Percentiles rank a stretch among this genome's conserved stretches.
Conservation (phyloP, 2,329 filamentous ascomycete species). For the Nothophaeocryptopus gaeumannii region DNA sequence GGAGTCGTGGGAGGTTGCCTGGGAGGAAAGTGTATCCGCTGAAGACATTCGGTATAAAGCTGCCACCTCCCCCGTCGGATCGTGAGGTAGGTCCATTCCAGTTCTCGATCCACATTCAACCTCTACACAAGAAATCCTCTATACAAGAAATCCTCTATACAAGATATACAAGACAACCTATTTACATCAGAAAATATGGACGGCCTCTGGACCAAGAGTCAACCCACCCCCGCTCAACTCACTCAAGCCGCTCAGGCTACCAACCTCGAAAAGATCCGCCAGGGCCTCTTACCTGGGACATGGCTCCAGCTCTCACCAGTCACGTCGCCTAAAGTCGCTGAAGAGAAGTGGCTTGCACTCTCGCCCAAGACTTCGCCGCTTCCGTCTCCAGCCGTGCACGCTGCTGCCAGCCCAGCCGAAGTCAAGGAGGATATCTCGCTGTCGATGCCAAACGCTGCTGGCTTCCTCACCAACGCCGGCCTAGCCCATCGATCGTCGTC, state of each 20-base stretch:
- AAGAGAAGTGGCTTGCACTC: constrained; percentile 10
- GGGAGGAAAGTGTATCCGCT: background rate
- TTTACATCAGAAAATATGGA: constrained; percentile 17
- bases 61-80: background rate
- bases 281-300: constrained; percentile 17
- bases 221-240: background rate
- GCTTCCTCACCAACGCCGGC: constrained; percentile 12
- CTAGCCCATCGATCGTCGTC: constrained; percentile 7
- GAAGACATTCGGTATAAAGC: constrained; percentile 7
- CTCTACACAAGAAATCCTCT: background rate
- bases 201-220: constrained; percentile 15
- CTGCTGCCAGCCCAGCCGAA: background rate
- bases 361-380: constrained; percentile 2
- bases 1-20: constrained; percentile 1
- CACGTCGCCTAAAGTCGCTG: background rate
- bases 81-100: background rate
- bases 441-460: constrained; percentile 1
- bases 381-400: constrained; percentile 6
- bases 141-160: background rate
- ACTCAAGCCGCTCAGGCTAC: constrained; percentile 6
- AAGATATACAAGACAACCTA: background rate
- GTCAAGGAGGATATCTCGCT: constrained; percentile 8
- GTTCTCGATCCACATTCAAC: background rate
- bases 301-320: constrained; percentile 21
- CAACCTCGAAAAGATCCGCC: constrained; percentile 10